phyloP scores from a whole-genome alignment of 768 basidiomycete genomes.

The Scleroderma bovista region DNA sequence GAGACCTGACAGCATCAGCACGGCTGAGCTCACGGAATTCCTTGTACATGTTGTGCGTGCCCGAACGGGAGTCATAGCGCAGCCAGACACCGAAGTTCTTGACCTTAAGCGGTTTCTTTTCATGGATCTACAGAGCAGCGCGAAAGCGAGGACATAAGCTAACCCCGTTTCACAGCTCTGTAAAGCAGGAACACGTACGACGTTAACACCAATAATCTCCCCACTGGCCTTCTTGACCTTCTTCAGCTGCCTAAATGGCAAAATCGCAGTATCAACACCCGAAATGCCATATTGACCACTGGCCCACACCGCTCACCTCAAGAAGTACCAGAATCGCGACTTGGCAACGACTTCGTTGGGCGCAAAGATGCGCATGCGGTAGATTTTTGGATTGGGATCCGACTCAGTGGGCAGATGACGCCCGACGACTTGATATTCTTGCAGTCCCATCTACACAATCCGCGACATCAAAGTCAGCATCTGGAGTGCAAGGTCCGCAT shows the following conservation, averaged over 20 bases:
- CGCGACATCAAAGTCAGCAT: conserved; percentile 11
- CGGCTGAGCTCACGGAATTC: conserved; percentile 95
- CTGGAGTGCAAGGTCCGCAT: conserved; percentile 18
- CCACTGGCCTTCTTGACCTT: conserved; percentile 99
- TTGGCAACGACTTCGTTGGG: conserved; percentile 99
- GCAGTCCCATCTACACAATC: conserved; percentile 58
- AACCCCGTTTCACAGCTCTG: conserved; percentile 79
- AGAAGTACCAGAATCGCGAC: conserved; percentile 99
- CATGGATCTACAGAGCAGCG: conserved; percentile 70
- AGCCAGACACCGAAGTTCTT: conserved; percentile 99
- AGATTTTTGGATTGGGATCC: conserved; percentile 95
- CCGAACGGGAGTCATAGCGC: conserved; percentile 98
- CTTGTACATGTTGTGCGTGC: conserved; percentile 99
- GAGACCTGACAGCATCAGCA: conserved; percentile 89
- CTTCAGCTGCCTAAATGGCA: conserved; percentile 72
- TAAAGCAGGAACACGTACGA: conserved; percentile 76
- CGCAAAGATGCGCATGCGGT: conserved; percentile 99
- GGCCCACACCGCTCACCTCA: conserved; percentile 50
- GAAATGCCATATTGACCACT: neutral
- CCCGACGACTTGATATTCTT: conserved; percentile 96
- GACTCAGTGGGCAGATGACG: conserved; percentile 93
- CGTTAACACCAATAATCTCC: conserved; percentile 97
- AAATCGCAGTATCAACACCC: neutral
- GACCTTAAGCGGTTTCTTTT: conserved; percentile 96
- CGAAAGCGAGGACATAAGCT: conserved; percentile 49